phyloP scores from a whole-genome alignment of 148 eudicot genomes.

The Amaranthus hypochondriacus region DNA sequence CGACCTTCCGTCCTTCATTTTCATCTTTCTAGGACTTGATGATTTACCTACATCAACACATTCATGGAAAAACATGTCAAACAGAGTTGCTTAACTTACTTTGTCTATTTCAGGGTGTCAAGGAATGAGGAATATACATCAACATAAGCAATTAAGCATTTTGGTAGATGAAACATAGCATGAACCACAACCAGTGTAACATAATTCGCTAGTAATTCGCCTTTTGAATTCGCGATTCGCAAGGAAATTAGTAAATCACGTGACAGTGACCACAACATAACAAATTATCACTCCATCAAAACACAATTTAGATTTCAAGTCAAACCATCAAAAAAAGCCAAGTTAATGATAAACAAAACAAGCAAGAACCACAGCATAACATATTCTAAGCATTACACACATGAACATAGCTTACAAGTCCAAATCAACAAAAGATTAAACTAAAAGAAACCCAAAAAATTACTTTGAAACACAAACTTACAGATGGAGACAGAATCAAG shows the following conservation, averaged over 20 bases:
- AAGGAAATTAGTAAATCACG: too few relatives aligned
- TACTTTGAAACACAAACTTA: slow-evolving; percentile 5
- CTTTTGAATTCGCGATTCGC: too few relatives aligned
- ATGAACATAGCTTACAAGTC: background rate
- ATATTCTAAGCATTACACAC: background rate
- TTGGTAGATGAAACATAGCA: background rate
- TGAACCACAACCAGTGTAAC: background rate
- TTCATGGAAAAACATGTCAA: background rate
- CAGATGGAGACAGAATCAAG: background rate
- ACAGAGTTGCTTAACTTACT: background rate
- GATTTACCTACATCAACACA: slow-evolving; percentile 34
- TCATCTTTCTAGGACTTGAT: slow-evolving; percentile 43
- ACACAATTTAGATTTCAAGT: too few relatives aligned
- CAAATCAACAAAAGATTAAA: background rate
- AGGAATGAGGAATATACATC: background rate
- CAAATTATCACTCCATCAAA: background rate
- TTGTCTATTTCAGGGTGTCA: background rate
- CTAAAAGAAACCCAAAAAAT: background rate
- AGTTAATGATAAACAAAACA: too few relatives aligned
- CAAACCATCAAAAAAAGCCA: too few relatives aligned
- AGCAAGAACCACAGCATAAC: too few relatives aligned
- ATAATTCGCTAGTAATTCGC: too few relatives aligned
- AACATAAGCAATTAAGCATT: background rate
- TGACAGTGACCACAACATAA: background rate
- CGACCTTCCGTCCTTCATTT: slow-evolving; percentile 63